Evolutionary conservation across 768 basidiomycete species (phyloP).

Genomic region (Pilatotrama ljubarskyi): DNA sequence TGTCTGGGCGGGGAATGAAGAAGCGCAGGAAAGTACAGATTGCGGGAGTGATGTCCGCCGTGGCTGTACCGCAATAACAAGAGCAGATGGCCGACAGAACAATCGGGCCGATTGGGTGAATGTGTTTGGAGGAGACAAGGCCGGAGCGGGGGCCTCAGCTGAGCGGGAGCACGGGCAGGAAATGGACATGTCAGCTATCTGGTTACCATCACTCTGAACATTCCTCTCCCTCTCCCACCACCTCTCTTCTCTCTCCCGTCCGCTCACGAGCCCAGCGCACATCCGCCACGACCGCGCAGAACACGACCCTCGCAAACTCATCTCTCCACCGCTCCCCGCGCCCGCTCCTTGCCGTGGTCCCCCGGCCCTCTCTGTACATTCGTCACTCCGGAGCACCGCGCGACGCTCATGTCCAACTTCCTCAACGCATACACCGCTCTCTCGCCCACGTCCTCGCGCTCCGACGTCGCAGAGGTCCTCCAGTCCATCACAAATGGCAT

Average conservation of each 20-base stretch:
- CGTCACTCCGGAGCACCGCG: background rate
- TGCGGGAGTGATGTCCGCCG: background rate
- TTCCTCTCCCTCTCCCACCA: background rate
- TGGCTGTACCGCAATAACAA: background rate
- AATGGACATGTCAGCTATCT: background rate
- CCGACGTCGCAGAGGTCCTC: constrained; percentile 48
- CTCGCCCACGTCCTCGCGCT: constrained; percentile 45
- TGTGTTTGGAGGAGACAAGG: background rate
- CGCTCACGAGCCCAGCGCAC: background rate
- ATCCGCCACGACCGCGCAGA: background rate
- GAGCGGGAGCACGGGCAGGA: background rate
- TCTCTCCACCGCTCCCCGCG: background rate
- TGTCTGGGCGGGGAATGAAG: too few species aligned
- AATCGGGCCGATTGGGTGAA: background rate
- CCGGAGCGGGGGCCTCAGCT: background rate
- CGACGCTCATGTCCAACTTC: constrained; percentile 44
- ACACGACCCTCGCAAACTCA: background rate
- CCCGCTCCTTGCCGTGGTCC: constrained; percentile 12
- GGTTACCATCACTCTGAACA: constrained; percentile 8
- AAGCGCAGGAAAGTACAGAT: too few species aligned
- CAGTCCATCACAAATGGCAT: constrained; percentile 53
- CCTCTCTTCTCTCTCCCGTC: background rate
- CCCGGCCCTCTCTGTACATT: background rate
- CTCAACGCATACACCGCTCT: constrained; percentile 49
- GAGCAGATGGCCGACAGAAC: background rate